Conservation (phyloP, 208 protist species). For the Acanthamoeba sp. region DNA sequence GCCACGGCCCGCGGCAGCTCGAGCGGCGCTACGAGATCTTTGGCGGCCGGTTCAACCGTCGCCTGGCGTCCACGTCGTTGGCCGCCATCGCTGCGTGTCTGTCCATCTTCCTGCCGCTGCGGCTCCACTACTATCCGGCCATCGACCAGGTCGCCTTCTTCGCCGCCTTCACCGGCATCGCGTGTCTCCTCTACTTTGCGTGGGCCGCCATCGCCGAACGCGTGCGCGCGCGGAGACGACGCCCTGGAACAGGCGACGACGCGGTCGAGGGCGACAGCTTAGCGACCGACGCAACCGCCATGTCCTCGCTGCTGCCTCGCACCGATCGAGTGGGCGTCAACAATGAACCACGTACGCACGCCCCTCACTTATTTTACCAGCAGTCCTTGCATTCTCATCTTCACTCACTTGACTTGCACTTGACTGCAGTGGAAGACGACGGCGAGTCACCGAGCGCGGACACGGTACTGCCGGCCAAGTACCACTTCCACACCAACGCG, state of each 20-base stretch:
- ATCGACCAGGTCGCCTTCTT: slow-evolving; percentile 3
- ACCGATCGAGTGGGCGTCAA: neutral
- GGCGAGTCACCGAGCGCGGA: neutral
- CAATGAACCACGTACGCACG: neutral
- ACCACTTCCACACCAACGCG: slow-evolving; percentile 35
- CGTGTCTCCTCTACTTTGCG: neutral
- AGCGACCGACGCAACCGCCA: neutral
- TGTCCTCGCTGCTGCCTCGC: neutral
- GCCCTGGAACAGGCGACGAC: no score
- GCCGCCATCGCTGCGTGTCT: neutral
- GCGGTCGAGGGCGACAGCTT: neutral
- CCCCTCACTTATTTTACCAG: neutral
- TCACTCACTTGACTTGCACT: no score
- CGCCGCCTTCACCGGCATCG: neutral
- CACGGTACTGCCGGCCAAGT: slow-evolving; percentile 23
- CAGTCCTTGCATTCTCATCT: neutral
- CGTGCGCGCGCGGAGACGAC: neutral
- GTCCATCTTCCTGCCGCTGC: neutral
- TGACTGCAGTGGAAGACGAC: neutral
- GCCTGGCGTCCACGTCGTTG: neutral
- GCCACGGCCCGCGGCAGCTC: neutral
- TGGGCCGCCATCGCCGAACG: neutral
- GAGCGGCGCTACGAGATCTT: slow-evolving; percentile 2
- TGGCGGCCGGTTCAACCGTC: neutral
- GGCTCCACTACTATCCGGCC: neutral